Percentiles rank a stretch among this genome's conserved stretches.
These are phyloP conservation scores for Euclidium syriacum DNA, from an alignment of 345 rosid genomes.

Conservation along the genomic window DNA sequence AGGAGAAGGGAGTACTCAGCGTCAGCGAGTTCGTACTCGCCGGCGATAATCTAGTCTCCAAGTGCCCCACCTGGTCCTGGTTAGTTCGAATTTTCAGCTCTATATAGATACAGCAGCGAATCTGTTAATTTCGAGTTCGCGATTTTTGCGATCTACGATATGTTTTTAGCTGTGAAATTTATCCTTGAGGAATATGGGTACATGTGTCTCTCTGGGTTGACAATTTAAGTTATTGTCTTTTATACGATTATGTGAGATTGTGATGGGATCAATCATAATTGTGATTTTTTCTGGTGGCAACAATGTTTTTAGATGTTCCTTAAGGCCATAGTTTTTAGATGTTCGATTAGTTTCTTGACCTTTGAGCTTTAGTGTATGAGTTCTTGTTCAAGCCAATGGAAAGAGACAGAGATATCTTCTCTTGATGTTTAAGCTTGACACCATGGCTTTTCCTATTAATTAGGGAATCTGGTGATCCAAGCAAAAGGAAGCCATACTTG, in stretches of 20 bases:
- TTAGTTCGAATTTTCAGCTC: constrained; percentile 20
- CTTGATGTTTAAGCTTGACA: constrained; percentile 3
- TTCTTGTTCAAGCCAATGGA: neutral
- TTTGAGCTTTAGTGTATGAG: neutral
- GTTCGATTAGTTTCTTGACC: too few relatives aligned
- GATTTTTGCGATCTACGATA: neutral
- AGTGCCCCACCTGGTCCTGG: constrained; percentile 99
- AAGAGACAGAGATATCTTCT: neutral
- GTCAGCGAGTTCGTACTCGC: constrained; percentile 85
- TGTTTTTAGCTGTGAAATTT: neutral
- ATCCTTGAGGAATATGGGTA: neutral
- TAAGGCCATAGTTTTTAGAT: too few relatives aligned
- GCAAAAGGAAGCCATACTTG: constrained; percentile 82
- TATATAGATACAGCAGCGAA: neutral
- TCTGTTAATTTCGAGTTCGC: neutral
- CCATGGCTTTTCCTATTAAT: neutral
- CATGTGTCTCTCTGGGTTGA: constrained; percentile 1
- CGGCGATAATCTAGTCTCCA: constrained; percentile 95
- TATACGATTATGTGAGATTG: neutral
- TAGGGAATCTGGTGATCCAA: constrained; percentile 97
- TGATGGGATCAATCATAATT: constrained; percentile 13
- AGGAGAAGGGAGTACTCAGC: constrained; percentile 97
- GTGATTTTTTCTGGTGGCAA: neutral
- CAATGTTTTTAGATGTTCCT: too few relatives aligned
- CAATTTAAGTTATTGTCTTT: constrained; percentile 5